Evolutionary conservation across 805 yeast genomes (phyloP).

Genomic region (Brettanomyces naardenensis): DNA sequence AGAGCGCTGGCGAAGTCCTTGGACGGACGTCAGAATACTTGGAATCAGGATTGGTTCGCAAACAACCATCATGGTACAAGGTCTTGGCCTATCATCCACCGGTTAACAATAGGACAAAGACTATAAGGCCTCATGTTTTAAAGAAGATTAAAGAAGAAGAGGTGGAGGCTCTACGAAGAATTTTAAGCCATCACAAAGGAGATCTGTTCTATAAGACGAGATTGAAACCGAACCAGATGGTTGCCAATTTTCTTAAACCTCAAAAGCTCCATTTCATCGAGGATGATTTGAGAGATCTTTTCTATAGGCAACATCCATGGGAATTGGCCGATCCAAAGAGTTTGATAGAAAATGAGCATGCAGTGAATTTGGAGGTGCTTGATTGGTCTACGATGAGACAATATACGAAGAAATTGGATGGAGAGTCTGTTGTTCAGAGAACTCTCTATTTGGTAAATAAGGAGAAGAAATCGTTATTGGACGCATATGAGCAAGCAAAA

Average conservation of each 20-base stretch:
- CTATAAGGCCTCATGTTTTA: slow-evolving; percentile 25
- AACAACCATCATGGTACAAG: slow-evolving; percentile 84
- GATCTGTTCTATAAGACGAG: slow-evolving; percentile 39
- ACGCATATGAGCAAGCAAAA: slow-evolving; percentile 81
- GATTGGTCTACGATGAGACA: slow-evolving; percentile 84
- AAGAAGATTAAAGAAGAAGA: slow-evolving; percentile 16
- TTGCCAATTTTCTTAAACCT: slow-evolving; percentile 39
- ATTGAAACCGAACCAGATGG: slow-evolving; percentile 27
- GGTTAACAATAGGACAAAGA: slow-evolving; percentile 46
- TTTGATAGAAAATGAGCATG: slow-evolving; percentile 67
- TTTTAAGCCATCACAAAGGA: slow-evolving; percentile 5
- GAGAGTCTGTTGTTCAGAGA: slow-evolving; percentile 81
- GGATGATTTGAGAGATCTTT: slow-evolving; percentile 74
- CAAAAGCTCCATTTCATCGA: slow-evolving; percentile 54
- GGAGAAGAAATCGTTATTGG: slow-evolving; percentile 31
- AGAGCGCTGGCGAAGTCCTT: slow-evolving; percentile 66
- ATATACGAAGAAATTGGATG: slow-evolving; percentile 67
- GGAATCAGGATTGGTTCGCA: slow-evolving; percentile 55
- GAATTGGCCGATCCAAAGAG: slow-evolving; percentile 87
- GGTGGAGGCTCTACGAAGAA: slow-evolving; percentile 12
- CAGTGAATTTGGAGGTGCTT: slow-evolving; percentile 35
- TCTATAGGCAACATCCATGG: slow-evolving; percentile 96
- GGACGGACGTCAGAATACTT: slow-evolving; percentile 76
- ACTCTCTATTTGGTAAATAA: slow-evolving; percentile 46
- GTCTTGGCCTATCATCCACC: slow-evolving; percentile 85